Evolutionary conservation across 2,329 filamentous ascomycete genomes (phyloP), one percentile per base, ranked within the genome.

Genomic region (Calonectria fujianensis): DNA sequence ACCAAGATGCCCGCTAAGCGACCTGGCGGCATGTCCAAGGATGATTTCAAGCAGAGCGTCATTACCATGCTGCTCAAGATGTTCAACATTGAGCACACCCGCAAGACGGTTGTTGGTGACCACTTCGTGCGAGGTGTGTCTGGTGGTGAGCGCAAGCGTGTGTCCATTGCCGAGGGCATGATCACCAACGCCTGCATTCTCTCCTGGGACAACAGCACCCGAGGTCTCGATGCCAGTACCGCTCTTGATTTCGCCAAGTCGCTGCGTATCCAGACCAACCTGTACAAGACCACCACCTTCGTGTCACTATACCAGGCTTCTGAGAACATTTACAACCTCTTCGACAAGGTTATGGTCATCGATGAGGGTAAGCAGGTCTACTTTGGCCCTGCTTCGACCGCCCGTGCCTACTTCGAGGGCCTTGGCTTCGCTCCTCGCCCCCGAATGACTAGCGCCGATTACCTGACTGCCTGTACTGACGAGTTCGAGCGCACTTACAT

Each of bases 41-140:
- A 85, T 8, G 92, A 94, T 20, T 96, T 96, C 87, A 96, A 96
- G 86, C 89, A 94, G 65, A 92, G 92, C 79, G 92, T 97, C 72
- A 89, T 96, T 75, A 89, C 91, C 24, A 91, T 93, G 80, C 88
- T 98, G 74, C 88, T 98, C 67, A 95, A 95, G 82, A 97, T 97
- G 94, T 97, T 98, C 88, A 97, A 96, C 82, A 98, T 98, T 69
- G 94, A 96, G 83, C 95, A 98, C 84, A 97, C 95, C 0, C 90
- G 92, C 67, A 91, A 96, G 82, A 98, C 96, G 0, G 92, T 96
- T 37, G 95, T 98, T 32, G 96, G 96, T 10, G 94, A 97, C 76
- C 91, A 92, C 0, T 95, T 96, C 76, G 90, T 95, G n/a, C 92
- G 94, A 52, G 94, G 94, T 82, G 93, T 95, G 1, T 93, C 91